Evolutionary conservation across 306 rosid species (phyloP).

Genomic region (Prunus persica): DNA sequence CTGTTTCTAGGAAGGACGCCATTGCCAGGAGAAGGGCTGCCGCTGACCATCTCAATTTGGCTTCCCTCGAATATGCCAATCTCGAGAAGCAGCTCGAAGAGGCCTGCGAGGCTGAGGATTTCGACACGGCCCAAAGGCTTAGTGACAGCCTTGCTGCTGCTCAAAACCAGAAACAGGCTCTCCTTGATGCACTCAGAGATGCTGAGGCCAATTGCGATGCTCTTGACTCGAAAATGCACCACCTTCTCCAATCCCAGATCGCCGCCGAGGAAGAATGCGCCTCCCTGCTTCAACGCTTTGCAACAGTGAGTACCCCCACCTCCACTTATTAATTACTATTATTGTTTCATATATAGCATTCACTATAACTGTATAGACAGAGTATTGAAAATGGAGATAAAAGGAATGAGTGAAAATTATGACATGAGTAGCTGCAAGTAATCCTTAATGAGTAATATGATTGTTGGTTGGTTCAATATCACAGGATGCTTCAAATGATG

Average conservation of each 20-base stretch:
- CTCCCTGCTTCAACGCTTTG: slow-evolving; percentile 42
- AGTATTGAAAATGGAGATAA: not conserved
- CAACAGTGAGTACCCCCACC: slow-evolving; percentile 40
- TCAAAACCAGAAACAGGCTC: slow-evolving; percentile 49
- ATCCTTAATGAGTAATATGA: not conserved
- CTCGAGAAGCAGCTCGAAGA: slow-evolving; percentile 73
- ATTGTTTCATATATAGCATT: not conserved
- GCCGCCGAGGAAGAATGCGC: slow-evolving; percentile 66
- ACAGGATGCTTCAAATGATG: slow-evolving; percentile 62
- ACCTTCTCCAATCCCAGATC: slow-evolving; percentile 47
- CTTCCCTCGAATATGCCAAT: slow-evolving; percentile 34
- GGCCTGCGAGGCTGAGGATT: slow-evolving; percentile 82
- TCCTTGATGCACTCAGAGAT: slow-evolving; percentile 37
- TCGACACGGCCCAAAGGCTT: slow-evolving; percentile 66
- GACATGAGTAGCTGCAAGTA: not conserved
- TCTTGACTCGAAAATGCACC: slow-evolving; percentile 57
- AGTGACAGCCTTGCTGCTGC: slow-evolving; percentile 61
- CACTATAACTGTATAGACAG: too few relatives aligned
- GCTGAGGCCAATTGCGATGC: slow-evolving; percentile 50
- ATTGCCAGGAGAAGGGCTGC: slow-evolving; percentile 54
- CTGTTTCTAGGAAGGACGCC: slow-evolving; percentile 57
- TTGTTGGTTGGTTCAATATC: slow-evolving; percentile 2
- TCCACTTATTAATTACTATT: not conserved
- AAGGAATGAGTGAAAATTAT: not conserved
- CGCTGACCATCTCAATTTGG: slow-evolving; percentile 36